Percentiles rank a stretch among this genome's conserved stretches.
Evolutionary conservation across 2,329 filamentous ascomycete genomes (phyloP).

Genomic region (Trichoderma atrobrunneum): DNA sequence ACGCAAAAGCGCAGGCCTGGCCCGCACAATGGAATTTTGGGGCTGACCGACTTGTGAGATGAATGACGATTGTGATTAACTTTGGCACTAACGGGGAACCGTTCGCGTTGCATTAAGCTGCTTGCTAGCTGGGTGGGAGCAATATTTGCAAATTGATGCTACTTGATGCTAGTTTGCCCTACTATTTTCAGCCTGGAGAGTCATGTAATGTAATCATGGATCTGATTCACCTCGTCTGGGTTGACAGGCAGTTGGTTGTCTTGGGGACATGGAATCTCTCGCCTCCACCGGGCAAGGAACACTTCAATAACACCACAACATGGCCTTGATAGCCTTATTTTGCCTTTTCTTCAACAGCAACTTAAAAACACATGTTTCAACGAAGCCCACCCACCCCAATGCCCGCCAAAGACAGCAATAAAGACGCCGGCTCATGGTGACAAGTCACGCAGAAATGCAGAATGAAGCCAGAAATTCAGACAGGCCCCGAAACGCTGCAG

Average conservation of each 20-base stretch:
- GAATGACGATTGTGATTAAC: conserved; percentile 8
- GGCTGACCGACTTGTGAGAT: background rate
- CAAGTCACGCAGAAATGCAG: background rate
- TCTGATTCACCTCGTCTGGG: background rate
- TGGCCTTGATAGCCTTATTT: background rate
- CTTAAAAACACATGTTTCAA: too few relatives aligned
- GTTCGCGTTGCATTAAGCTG: background rate
- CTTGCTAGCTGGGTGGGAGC: background rate
- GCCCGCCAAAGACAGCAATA: background rate
- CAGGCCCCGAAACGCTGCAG: background rate
- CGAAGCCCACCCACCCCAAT: too few relatives aligned
- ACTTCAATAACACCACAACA: background rate
- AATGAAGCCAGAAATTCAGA: background rate
- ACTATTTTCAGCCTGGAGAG: background rate
- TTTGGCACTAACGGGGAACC: conserved; percentile 2
- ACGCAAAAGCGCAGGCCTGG: background rate
- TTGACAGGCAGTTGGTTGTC: background rate
- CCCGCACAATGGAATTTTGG: background rate
- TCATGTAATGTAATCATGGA: background rate
- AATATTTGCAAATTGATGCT: background rate
- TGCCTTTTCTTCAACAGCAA: too few relatives aligned
- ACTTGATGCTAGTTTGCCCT: background rate
- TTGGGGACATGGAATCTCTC: background rate
- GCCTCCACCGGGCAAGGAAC: background rate
- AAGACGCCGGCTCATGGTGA: background rate